These are phyloP conservation scores for Alternaria triticina DNA, from an alignment of 2,329 filamentous ascomycete species.

Conservation along the genomic window DNA sequence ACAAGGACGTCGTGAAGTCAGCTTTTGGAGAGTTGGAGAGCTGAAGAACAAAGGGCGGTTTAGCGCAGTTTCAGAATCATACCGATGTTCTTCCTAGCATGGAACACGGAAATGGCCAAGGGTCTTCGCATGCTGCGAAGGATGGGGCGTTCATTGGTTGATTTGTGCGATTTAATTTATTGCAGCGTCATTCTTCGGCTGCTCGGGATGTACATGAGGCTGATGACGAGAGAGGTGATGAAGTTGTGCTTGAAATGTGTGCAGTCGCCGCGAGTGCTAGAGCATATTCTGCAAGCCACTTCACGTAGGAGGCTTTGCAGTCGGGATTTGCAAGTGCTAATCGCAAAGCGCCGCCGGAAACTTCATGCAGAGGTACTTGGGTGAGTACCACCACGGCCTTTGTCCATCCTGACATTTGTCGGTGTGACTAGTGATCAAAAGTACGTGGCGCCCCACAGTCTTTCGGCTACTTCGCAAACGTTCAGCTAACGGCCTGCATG, in stretches of 20 bases:
- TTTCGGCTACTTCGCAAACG: background rate
- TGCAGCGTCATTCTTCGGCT: background rate
- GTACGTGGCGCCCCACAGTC: background rate
- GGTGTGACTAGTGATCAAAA: background rate
- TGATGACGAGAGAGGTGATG: background rate
- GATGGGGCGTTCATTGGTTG: background rate
- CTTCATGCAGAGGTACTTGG: background rate
- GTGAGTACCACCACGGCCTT: background rate
- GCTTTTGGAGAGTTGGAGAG: background rate
- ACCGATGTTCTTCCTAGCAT: constrained; percentile 2
- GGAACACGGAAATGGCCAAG: background rate
- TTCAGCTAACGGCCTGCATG: background rate
- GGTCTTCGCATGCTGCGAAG: background rate
- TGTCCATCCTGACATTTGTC: background rate
- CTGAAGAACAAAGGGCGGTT: background rate
- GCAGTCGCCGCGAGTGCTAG: background rate
- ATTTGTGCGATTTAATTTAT: background rate
- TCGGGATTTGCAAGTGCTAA: background rate
- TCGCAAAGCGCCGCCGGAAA: background rate
- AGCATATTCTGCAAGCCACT: background rate
- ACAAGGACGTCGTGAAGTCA: background rate
- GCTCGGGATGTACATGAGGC: background rate
- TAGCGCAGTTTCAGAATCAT: constrained; percentile 12
- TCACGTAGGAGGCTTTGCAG: background rate
- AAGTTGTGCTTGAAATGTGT: background rate